Percentiles rank a stretch among this genome's conserved stretches.
Conservation (phyloP, 2,329 filamentous ascomycete genomes). For the Aspergillus floridensis region DNA sequence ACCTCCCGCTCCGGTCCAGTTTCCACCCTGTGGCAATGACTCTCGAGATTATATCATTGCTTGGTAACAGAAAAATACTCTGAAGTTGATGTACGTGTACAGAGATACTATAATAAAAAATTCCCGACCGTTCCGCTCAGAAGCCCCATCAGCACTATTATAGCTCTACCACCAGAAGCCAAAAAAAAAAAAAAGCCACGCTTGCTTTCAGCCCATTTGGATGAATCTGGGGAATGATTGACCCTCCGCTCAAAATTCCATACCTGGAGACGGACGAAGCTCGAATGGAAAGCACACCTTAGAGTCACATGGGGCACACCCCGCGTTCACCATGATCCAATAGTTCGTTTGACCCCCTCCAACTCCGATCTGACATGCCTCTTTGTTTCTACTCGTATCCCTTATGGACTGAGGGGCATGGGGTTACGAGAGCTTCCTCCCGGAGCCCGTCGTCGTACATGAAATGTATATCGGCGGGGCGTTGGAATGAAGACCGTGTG, state of each 20-base stretch:
- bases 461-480: not conserved
- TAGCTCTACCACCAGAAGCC: not conserved
- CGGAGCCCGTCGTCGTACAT: not conserved
- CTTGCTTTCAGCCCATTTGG: not conserved
- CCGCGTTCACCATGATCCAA: constrained; percentile 11
- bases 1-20: not conserved
- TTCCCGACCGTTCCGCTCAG: not conserved
- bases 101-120: not conserved
- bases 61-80: not conserved
- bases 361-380: constrained; percentile 4
- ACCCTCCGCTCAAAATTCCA: constrained; percentile 19
- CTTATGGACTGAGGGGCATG: not conserved
- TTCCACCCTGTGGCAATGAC: constrained; percentile 6
- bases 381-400: constrained; percentile 2
- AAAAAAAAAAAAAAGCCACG: not conserved
- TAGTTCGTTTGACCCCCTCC: constrained; percentile 9
- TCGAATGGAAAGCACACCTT: constrained; percentile 12
- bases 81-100: not conserved
- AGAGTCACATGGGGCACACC: constrained; percentile 11
- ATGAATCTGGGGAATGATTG: constrained; percentile 12
- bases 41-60: constrained; percentile 12
- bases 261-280: constrained; percentile 15
- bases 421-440: not conserved
- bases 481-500: not conserved
- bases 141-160: not conserved